Conservation (phyloP, 257 asterid genomes). For the Datura wrightii region DNA sequence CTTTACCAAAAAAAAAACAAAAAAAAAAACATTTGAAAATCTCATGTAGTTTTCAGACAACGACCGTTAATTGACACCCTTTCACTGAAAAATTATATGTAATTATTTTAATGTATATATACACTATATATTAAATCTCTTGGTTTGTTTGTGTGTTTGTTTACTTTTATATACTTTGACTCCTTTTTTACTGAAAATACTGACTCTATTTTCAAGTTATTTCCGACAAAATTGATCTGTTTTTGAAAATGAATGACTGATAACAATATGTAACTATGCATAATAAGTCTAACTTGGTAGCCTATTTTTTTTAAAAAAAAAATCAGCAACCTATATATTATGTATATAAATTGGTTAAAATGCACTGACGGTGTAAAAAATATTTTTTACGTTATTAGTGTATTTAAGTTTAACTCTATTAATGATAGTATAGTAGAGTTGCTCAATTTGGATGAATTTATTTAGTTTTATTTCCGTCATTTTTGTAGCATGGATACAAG, state of each 20-base stretch:
- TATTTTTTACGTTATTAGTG: neutral
- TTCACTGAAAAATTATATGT: neutral
- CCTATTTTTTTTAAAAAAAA: neutral
- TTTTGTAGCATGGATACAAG: constrained; percentile 25
- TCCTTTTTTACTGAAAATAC: neutral
- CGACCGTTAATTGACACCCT: neutral
- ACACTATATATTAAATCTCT: neutral
- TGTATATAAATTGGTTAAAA: neutral
- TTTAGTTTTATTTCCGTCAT: neutral
- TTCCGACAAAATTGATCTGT: too few relatives aligned
- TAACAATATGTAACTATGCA: neutral
- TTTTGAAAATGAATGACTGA: neutral
- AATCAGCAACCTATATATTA: neutral
- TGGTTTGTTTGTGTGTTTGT: too few relatives aligned
- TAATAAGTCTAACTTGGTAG: neutral
- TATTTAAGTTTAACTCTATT: neutral
- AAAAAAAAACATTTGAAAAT: neutral
- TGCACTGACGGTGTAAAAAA: neutral
- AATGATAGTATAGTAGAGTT: neutral
- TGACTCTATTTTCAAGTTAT: neutral
- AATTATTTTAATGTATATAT: neutral
- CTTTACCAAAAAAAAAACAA: neutral
- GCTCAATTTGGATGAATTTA: neutral
- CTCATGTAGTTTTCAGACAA: neutral
- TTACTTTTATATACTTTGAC: neutral